These are phyloP conservation scores for Phaseolus lunatus DNA, from an alignment of 306 rosid genomes.

Conservation along the genomic window DNA sequence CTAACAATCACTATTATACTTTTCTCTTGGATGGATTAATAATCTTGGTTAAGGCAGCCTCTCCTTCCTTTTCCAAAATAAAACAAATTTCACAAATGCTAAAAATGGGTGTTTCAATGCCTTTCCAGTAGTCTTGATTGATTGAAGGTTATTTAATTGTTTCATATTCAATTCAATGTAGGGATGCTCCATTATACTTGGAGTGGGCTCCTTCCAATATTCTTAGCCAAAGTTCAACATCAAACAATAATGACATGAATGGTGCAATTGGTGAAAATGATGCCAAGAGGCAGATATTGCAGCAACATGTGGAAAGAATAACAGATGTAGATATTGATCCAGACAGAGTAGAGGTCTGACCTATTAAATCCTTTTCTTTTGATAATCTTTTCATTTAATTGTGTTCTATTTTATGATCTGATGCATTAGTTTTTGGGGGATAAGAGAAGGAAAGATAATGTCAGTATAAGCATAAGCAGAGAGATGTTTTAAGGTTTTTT, in stretches of 20 bases:
- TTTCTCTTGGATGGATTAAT: background rate
- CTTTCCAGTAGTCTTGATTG: slow-evolving; percentile 24
- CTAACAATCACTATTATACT: background rate
- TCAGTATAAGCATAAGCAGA: slow-evolving; percentile 2
- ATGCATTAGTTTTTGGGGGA: slow-evolving; percentile 20
- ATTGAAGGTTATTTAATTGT: slow-evolving; percentile 39
- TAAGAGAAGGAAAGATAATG: slow-evolving; percentile 17
- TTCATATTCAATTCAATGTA: slow-evolving; percentile 44
- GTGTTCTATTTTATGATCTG: slow-evolving; percentile 20
- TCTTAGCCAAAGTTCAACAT: slow-evolving; percentile 61
- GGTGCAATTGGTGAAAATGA: slow-evolving; percentile 65
- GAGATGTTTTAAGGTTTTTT: background rate
- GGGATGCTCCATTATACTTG: slow-evolving; percentile 92
- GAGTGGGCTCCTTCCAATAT: slow-evolving; percentile 92
- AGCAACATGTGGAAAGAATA: slow-evolving; percentile 69
- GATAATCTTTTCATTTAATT: slow-evolving; percentile 11
- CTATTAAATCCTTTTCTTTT: slow-evolving; percentile 7
- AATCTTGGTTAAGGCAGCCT: slow-evolving; percentile 4
- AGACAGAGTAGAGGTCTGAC: slow-evolving; percentile 90
- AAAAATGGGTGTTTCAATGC: background rate
- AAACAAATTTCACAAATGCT: background rate
- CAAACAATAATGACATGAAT: slow-evolving; percentile 53
- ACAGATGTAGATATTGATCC: slow-evolving; percentile 76
- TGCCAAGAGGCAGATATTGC: slow-evolving; percentile 65
- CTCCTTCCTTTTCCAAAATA: background rate